Evolutionary conservation across 495 filamentous ascomycete species (phyloP), one percentile per base, ranked within the genome.

Genomic region (Aspergillus panamensis): DNA sequence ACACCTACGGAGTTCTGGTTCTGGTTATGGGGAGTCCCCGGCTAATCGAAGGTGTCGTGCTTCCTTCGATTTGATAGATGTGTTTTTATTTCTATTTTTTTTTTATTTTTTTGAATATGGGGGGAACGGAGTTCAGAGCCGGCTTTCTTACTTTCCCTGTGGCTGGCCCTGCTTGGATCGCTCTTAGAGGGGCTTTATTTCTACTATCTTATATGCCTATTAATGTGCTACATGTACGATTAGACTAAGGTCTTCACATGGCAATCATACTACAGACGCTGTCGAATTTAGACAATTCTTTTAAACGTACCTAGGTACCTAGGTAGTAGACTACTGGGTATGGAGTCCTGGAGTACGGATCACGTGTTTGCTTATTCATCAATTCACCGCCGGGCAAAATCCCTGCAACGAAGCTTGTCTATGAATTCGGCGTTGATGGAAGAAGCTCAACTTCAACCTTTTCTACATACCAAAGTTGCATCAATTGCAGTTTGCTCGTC

Each of bases 371-470:
- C n/a, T 16, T 29, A 37, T 33, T 20, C 16, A 14, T 9, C 17
- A 29, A 6, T 3, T n/a, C 48, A 31, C 52, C 52, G 52, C 52
- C 52, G 8, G 52, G 52, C 52, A 54, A 42, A 54, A 54, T 54
- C 14, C 20, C 30, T 33, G 31, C 14, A 48, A 7, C 31, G 21
- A 35, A 50, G 51, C 40, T 33, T 10, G 25, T 31, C 31, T 13
- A 54, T 39, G 44, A 53, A 54, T 45, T 30, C 25, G 31, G 39
- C 21, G 25, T 16, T 44, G 40, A 17, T n/a, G 6, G 12, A 13
- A 29, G 20, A 16, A 21, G 17, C 40, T 20, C 35, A 14, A 17
- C 40, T 13, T 14, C 19, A 29, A 29, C 29, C 8, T 21, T 29
- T 20, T 3, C 35, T 10, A 39, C 35, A 12, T 39, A 13, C 14